A percentile compares a stretch with the other conserved stretches of the same genome.
Conservation (phyloP, 495 filamentous ascomycete species). For the Aspergillus haitiensis region DNA sequence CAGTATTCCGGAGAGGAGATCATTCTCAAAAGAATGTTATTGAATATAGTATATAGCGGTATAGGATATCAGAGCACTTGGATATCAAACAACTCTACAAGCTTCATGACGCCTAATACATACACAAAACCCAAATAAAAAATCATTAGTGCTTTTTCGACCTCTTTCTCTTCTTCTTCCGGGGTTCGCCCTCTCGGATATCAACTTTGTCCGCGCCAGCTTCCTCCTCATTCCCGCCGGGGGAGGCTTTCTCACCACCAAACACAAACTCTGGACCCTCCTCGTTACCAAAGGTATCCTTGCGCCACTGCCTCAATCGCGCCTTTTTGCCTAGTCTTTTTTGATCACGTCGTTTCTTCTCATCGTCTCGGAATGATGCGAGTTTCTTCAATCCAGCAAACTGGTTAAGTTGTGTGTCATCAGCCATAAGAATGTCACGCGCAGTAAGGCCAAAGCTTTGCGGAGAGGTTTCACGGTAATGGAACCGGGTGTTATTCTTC, state of each 20-base stretch:
- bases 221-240: slow-evolving; percentile 28
- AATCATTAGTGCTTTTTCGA: slow-evolving; percentile 46
- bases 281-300: slow-evolving; percentile 83
- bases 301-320: slow-evolving; percentile 82
- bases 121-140: not conserved
- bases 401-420: slow-evolving; percentile 81
- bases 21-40: not conserved
- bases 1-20: too few relatives aligned
- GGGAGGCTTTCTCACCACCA: slow-evolving; percentile 26
- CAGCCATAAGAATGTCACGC: slow-evolving; percentile 87
- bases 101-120: not conserved
- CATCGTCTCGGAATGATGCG: slow-evolving; percentile 79
- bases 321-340: slow-evolving; percentile 91
- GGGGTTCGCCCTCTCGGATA: slow-evolving; percentile 46
- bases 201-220: slow-evolving; percentile 39
- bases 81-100: slow-evolving; percentile 16
- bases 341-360: slow-evolving; percentile 84
- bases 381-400: slow-evolving; percentile 94
- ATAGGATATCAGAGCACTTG: slow-evolving; percentile 15
- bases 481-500: slow-evolving; percentile 62
- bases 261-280: slow-evolving; percentile 54
- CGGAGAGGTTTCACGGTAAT: slow-evolving; percentile 92
- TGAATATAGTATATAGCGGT: not conserved
- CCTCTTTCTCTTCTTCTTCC: slow-evolving; percentile 51
- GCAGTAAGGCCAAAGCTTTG: slow-evolving; percentile 84